Conservation (phyloP, 2,329 filamentous ascomycete species). For the Fusarium equiseti region DNA sequence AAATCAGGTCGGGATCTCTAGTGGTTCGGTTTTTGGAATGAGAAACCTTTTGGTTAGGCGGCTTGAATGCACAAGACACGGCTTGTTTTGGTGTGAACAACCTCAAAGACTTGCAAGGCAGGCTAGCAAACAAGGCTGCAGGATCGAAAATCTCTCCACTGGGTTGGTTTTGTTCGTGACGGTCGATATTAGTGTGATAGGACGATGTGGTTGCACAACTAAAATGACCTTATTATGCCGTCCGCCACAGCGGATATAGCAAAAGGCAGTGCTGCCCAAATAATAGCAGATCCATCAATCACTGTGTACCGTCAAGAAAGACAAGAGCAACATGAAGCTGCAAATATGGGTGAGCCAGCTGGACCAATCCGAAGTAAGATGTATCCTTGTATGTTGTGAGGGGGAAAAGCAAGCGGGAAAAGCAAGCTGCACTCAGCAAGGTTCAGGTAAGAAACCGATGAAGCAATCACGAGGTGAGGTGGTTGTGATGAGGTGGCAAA, state of each 20-base stretch:
- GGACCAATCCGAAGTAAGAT: slow-evolving; percentile 10
- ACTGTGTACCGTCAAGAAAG: slow-evolving; percentile 30
- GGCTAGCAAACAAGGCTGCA: slow-evolving; percentile 30
- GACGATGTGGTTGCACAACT: slow-evolving; percentile 33
- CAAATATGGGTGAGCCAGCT: slow-evolving; percentile 8
- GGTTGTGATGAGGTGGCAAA: slow-evolving; percentile 41
- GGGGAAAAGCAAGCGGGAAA: slow-evolving; percentile 10
- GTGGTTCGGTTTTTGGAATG: slow-evolving; percentile 19
- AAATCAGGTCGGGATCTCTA: slow-evolving; percentile 18
- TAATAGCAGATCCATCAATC: slow-evolving; percentile 24
- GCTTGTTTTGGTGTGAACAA: slow-evolving; percentile 29
- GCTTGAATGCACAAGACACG: slow-evolving; percentile 21
- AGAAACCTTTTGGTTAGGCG: slow-evolving; percentile 21
- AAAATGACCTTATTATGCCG: slow-evolving; percentile 37
- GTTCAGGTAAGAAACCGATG: slow-evolving; percentile 7
- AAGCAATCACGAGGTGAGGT: slow-evolving; percentile 27
- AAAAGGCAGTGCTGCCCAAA: slow-evolving; percentile 23
- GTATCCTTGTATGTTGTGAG: slow-evolving; percentile 12
- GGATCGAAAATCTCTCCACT: slow-evolving; percentile 23
- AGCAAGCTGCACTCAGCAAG: slow-evolving; percentile 7
- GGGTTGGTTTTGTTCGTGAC: slow-evolving; percentile 1
- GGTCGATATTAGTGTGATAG: slow-evolving; percentile 29
- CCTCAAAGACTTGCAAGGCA: slow-evolving; percentile 3
- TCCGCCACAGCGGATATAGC: slow-evolving; percentile 33
- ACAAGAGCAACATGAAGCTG: slow-evolving; percentile 4